Base-by-base conservation (phyloP, 768 basidiomycete species). In the Cyclocybe cylindracea region DNA sequence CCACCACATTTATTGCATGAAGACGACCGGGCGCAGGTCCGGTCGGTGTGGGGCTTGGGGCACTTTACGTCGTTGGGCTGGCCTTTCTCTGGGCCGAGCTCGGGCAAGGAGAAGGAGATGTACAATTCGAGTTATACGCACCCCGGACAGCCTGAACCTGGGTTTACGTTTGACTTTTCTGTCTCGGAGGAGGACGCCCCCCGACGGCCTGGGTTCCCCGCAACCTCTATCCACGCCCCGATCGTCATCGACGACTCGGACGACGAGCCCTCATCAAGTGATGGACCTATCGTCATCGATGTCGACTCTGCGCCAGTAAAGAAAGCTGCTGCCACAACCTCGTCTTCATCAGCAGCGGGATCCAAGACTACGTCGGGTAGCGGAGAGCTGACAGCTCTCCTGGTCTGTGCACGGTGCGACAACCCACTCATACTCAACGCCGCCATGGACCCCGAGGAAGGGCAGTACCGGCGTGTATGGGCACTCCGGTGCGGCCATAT, bases 401-500 rank as follows among this genome's bases (percentile, higher is more conserved):
- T 91, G 10, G 81, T 86, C 10, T 91, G 90, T 56, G 86, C 85
- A 10, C 71, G 69, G 8, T 92, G 90, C 54, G 67, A 78, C 18
- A 84, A 85, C 52, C 85, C 86, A 0, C 75, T 91, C 4, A 66
- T 86, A 8, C 71, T 86, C 29, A 74, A 78, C 42, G 71, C 73
- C 1, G 78, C 76, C 10, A 70, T 82, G n/a, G 68, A 71, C 11
- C 68, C 69, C 5, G 69, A 74, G 40, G 83, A 81, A 34, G 72
- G 69, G 37, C 70, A 70, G 37, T 67, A 67, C 35, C 70, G 76
- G 47, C 77, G 79, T 39, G 68, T 91, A 7, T 91, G 88, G 89
- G 83, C 78, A 1, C 67, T 92, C 53, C 73, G 86, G 37, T 92
- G 89, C 46, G 89, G 89, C 0, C 90, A 92, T 62, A 66, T 92